These are phyloP conservation scores for Lumnitzera racemosa DNA, from an alignment of 345 rosid genomes.

Conservation along the genomic window DNA sequence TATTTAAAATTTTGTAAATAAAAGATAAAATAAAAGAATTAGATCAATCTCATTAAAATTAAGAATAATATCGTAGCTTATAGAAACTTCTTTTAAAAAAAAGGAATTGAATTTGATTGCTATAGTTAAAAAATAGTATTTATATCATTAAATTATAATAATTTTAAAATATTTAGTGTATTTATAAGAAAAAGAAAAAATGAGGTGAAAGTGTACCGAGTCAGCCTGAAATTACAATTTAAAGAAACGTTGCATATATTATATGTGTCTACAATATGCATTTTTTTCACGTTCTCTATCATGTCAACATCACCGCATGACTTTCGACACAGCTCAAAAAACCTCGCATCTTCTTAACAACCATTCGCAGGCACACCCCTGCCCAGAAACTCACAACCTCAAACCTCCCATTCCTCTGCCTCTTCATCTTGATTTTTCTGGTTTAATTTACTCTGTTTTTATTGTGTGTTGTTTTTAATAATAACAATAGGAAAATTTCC, in stretches of 20 bases:
- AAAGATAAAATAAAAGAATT: no score
- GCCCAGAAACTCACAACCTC: neutral
- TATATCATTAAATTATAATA: no score
- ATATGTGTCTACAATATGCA: neutral
- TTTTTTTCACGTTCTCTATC: conserved; percentile 29
- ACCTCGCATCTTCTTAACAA: conserved; percentile 15
- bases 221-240: no score
- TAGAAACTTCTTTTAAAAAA: no score
- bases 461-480: neutral
- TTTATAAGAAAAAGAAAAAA: no score
- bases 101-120: no score
- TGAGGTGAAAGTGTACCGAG: no score
- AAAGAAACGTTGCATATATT: neutral
- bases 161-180: no score
- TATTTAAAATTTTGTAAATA: no score
- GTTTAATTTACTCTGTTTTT: neutral
- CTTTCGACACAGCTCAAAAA: neutral
- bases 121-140: no score
- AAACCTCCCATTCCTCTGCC: neutral
- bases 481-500: conserved; percentile 5
- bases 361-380: conserved; percentile 1
- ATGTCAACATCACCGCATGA: conserved; percentile 17
- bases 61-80: no score
- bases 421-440: neutral
- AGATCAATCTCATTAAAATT: no score